Percentiles rank a stretch among this genome's conserved stretches.
Conservation (phyloP, 768 basidiomycete genomes). For the Panus rudis region DNA sequence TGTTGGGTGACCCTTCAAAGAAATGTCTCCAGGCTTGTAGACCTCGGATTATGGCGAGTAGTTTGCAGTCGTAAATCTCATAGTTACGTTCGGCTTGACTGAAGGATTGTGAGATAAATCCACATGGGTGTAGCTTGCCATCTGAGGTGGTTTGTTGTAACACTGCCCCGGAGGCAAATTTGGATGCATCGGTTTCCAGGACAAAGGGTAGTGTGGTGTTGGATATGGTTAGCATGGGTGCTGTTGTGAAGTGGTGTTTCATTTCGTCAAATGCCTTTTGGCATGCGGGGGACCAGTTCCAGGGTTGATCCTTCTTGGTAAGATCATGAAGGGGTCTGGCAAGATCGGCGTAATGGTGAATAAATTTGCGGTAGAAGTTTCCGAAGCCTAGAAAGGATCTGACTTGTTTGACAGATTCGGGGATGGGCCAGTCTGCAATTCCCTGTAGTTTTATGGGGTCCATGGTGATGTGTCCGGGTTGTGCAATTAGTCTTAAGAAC, state of each 20-base stretch:
- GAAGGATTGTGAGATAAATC: constrained; percentile 8
- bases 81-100: constrained; percentile 23
- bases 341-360: constrained; percentile 19
- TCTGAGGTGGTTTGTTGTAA: constrained; percentile 18
- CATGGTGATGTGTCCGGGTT: constrained; percentile 16
- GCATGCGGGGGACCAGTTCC: neutral
- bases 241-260: constrained; percentile 13
- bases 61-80: constrained; percentile 28
- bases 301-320: constrained; percentile 9
- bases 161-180: constrained; percentile 21
- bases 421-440: constrained; percentile 24
- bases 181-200: constrained; percentile 16
- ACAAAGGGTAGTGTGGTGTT: constrained; percentile 8
- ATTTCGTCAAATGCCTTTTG: constrained; percentile 14
- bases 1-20: constrained; percentile 11
- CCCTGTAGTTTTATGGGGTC: constrained; percentile 26
- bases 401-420: constrained; percentile 14
- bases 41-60: constrained; percentile 27
- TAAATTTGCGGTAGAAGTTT: constrained; percentile 25
- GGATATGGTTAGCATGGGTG: constrained; percentile 12
- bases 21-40: constrained; percentile 21
- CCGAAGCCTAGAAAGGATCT: constrained; percentile 22
- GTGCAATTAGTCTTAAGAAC: constrained; percentile 26
- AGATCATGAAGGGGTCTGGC: constrained; percentile 12
- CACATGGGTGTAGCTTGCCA: constrained; percentile 7